Conservation (phyloP, 2,329 filamentous ascomycete genomes). For the Delphinella strobiligena region DNA sequence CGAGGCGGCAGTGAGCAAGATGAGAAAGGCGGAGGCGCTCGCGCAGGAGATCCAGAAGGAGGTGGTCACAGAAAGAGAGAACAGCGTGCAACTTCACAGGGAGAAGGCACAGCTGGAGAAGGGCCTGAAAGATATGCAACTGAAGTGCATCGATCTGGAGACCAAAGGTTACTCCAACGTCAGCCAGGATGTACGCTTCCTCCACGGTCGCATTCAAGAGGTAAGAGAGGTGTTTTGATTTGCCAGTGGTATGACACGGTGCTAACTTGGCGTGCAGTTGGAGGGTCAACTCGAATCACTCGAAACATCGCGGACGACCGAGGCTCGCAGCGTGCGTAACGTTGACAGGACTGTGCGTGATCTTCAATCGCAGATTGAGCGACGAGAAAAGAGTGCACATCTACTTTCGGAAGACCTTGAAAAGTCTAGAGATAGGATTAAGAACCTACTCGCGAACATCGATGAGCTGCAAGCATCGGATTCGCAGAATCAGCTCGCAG, state of each 20-base stretch:
- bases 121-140: constrained; percentile 76
- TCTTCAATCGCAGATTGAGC: constrained; percentile 80
- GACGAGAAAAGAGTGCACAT: constrained; percentile 74
- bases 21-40: constrained; percentile 83
- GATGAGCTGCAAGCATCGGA: constrained; percentile 88
- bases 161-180: constrained; percentile 93
- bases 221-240: constrained; percentile 39
- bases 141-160: constrained; percentile 83
- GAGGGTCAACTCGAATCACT: constrained; percentile 64
- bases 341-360: constrained; percentile 91
- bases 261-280: constrained; percentile 22
- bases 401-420: constrained; percentile 72
- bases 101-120: constrained; percentile 87
- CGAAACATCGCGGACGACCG: constrained; percentile 67
- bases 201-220: constrained; percentile 91
- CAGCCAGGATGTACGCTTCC: constrained; percentile 88
- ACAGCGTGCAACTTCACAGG: constrained; percentile 68
- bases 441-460: constrained; percentile 78
- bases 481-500: constrained; percentile 65
- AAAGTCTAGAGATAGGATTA: constrained; percentile 80
- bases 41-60: constrained; percentile 87
- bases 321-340: constrained; percentile 78
- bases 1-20: constrained; percentile 86
- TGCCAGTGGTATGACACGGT: constrained; percentile 11
- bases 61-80: constrained; percentile 73